These are phyloP conservation scores for Chlamydomonas urium DNA, from an alignment of 139 green algal species.

Conservation along the genomic window DNA sequence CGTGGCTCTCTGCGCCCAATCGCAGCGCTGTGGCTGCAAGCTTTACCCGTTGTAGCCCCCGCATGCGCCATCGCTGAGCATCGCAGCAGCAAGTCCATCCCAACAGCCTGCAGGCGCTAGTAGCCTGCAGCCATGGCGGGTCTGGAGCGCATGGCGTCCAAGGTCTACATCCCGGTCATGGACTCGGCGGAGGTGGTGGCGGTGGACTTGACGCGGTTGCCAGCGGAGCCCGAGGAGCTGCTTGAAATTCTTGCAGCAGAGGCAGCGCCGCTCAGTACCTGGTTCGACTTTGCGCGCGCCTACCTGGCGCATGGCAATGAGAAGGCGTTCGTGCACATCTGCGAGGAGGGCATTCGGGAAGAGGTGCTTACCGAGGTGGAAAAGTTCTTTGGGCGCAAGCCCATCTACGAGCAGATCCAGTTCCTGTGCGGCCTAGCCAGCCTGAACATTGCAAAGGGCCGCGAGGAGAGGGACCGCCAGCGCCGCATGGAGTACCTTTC, in stretches of 20 bases:
- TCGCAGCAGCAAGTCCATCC: no score
- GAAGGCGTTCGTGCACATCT: conserved; percentile 32
- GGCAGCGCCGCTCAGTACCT: conserved; percentile 58
- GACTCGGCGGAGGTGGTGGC: conserved; percentile 54
- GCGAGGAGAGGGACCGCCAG: conserved; percentile 28
- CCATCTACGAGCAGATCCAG: conserved; percentile 65
- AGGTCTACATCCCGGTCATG: conserved; percentile 49
- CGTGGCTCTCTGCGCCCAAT: no score
- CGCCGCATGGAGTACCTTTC: conserved; percentile 34
- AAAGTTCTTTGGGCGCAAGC: conserved; percentile 32
- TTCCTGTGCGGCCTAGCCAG: conserved; percentile 67
- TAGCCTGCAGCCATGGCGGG: no score
- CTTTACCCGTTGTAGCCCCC: no score
- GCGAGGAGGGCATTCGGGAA: conserved; percentile 13
- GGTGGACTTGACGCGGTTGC: conserved; percentile 43
- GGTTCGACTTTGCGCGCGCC: conserved; percentile 67
- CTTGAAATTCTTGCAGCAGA: conserved; percentile 66
- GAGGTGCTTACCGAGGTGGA: conserved; percentile 20
- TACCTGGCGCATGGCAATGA: conserved; percentile 53
- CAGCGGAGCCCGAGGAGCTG: conserved; percentile 55
- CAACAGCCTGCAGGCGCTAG: no score
- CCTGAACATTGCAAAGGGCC: conserved; percentile 44
- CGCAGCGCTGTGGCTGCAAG: no score
- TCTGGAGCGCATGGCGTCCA: no score
- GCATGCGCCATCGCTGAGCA: no score